A percentile compares a stretch with the other conserved stretches of the same genome.
Conservation (phyloP, 495 filamentous ascomycete species). For the Talaromyces nanjingensis region DNA sequence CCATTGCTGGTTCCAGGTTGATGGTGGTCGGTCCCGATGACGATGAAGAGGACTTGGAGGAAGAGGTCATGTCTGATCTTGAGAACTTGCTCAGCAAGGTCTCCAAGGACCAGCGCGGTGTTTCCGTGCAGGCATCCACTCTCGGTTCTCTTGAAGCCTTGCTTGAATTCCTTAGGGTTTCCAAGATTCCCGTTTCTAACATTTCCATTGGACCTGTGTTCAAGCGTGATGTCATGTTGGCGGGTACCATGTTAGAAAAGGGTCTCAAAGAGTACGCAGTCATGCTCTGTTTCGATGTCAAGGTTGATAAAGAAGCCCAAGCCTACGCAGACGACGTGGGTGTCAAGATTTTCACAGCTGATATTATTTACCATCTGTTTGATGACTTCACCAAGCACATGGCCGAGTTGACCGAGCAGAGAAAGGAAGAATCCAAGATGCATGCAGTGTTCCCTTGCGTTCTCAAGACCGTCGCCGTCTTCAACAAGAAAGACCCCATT, state of each 20-base stretch:
- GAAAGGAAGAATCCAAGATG: slow-evolving; percentile 93
- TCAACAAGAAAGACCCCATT: slow-evolving; percentile 97
- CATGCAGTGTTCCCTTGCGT: slow-evolving; percentile 96
- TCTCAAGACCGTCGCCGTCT: slow-evolving; percentile 79
- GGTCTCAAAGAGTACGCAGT: slow-evolving; percentile 81
- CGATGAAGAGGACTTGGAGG: slow-evolving; percentile 92
- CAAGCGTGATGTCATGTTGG: slow-evolving; percentile 98
- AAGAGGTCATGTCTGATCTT: slow-evolving; percentile 93
- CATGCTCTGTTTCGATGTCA: slow-evolving; percentile 99
- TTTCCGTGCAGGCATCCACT: slow-evolving; percentile 94
- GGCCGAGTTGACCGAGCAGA: slow-evolving; percentile 73
- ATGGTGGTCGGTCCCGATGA: slow-evolving; percentile 92
- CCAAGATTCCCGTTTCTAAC: slow-evolving; percentile 95
- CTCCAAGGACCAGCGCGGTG: slow-evolving; percentile 84
- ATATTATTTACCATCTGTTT: slow-evolving; percentile 99
- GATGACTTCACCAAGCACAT: slow-evolving; percentile 95
- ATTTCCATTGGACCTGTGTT: slow-evolving; percentile 97
- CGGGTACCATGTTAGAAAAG: slow-evolving; percentile 95
- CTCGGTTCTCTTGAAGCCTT: slow-evolving; percentile 95
- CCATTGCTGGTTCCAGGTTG: slow-evolving; percentile 93
- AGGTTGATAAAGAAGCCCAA: slow-evolving; percentile 94
- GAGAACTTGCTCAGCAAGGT: slow-evolving; percentile 85
- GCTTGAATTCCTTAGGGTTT: slow-evolving; percentile 87
- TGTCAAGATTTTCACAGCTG: slow-evolving; percentile 96
- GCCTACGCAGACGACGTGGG: slow-evolving; percentile 89